Evolutionary conservation across 1,284 basidiomycete species (phyloP), one percentile per base, ranked within the genome.

Genomic region (Athelia sp.): DNA sequence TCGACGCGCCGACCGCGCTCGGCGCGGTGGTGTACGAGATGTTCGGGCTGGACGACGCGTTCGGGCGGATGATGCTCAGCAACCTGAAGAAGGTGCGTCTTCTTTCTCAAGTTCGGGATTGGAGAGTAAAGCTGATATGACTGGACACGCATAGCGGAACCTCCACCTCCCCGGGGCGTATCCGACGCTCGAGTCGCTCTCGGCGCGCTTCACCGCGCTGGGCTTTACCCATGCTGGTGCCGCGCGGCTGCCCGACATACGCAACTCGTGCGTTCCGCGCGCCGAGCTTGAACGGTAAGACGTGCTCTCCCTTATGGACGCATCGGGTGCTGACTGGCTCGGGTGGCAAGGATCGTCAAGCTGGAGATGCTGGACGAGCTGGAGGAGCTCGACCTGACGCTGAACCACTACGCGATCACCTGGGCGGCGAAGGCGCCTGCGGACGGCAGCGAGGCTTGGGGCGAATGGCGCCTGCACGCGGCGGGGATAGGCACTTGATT

Each of bases 331-430:
- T 92, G 91, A n/a, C n/a, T n/a, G n/a, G n/a, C n/a, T n/a, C n/a
- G n/a, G n/a, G n/a, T n/a, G n/a, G n/a, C n/a, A n/a, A n/a, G n/a
- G 53, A 86, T 93, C 58, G 77, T 84, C 1, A 74, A 70, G 50
- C 71, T 95, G 8, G 93, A 96, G 63, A 78, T 89, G 65, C 75
- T 97, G 6, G 94, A 98, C 60, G 94, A 97, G 66, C 74, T 93
- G 13, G 94, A 98, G 64, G 93, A 98, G 65, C 76, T 97, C 17
- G 87, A 93, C 47, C 77, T 98, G 2, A 87, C 97, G 1, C 70
- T 96, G 29, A 75, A 75, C 3, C 93, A 97, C 63, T 97, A 97
- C 65, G 89, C 87, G 14, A 80, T 97, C 45, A 87, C 86, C 0
- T 95, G 90, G 90, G 88, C 81, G 4, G 50, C 68, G 13, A 61